Base-by-base conservation (phyloP, 2,329 filamentous ascomycete species). In the Magnaporthiopsis rhizophila region DNA sequence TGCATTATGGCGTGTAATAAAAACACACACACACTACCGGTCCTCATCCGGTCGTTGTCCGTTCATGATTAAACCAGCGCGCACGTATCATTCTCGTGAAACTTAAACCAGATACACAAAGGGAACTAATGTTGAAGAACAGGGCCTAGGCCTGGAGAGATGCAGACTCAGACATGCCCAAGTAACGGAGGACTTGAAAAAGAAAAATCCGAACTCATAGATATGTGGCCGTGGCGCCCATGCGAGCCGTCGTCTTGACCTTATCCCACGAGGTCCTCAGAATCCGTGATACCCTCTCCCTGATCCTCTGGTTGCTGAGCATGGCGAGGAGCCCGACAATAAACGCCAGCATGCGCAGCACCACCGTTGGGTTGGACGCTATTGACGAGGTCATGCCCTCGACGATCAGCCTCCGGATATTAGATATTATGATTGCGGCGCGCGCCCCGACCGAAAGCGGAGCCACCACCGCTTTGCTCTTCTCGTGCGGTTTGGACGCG, bases 161-260 rank as follows among this genome's bases (percentile, higher is more conserved):
- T 6, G 18, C 21, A 8, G 38, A 21, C 38, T 81, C 77, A 30
- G 4, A 30, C 2, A 30, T 30, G 28, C 28, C 28, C 30, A 30
- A 30, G 30, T 7, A 30, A 30, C 30, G 30, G 30, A 30, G 30
- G 3, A 30, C 26, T 26, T n/a, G n/a, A n/a, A n/a, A n/a, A 30
- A 30, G 5, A 30, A 30, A 30, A 30, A 30, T 5, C 30, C 30
- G 30, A 5, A 30, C 30, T 30, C 26, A 98, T 66, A 99, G 96
- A 78, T 98, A 98, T 74, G 90, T 96, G 72, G 98, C 93, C 79
- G 97, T 98, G 68, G 96, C 90, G 2, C 94, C 95, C 94, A 98
- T 98, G 1, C 93, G 93, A 5, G 94, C 88, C 0, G 95, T 98
- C 59, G 87, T 83, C 73, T 85, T 87, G 57, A 97, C 79, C 78